These are phyloP conservation scores for Diplogelasinospora grovesii DNA, from an alignment of 495 filamentous ascomycete species.

Conservation along the genomic window DNA sequence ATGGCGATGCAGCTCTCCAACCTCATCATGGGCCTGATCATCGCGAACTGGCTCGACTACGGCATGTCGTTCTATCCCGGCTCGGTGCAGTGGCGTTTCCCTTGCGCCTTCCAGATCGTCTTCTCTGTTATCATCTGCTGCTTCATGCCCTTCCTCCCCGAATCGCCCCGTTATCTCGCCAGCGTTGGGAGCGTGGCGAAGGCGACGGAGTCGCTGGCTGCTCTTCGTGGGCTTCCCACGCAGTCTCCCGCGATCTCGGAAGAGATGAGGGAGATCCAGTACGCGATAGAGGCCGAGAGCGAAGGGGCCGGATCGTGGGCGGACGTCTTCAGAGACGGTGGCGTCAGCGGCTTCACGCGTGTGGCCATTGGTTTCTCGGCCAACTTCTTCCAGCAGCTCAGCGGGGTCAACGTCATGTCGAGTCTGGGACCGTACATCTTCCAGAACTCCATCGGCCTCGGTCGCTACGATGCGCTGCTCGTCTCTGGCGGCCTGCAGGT, in stretches of 20 bases:
- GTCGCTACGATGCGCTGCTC: slow-evolving; percentile 49
- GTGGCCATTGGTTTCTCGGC: slow-evolving; percentile 3
- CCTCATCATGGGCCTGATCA: slow-evolving; percentile 64
- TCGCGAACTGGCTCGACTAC: slow-evolving; percentile 73
- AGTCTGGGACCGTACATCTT: slow-evolving; percentile 67
- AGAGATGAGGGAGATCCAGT: background rate
- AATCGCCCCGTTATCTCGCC: slow-evolving; percentile 55
- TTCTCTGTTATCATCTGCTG: slow-evolving; percentile 47
- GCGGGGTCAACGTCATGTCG: slow-evolving; percentile 70
- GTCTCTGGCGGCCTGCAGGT: slow-evolving; percentile 68
- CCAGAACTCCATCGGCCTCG: slow-evolving; percentile 49
- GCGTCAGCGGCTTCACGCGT: slow-evolving; percentile 74
- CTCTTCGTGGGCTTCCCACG: slow-evolving; percentile 51
- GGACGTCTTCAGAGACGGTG: slow-evolving; percentile 72
- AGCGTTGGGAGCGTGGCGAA: slow-evolving; percentile 36
- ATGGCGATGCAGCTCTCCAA: too few relatives aligned
- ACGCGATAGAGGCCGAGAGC: background rate
- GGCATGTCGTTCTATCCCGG: slow-evolving; percentile 59
- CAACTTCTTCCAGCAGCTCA: slow-evolving; percentile 15
- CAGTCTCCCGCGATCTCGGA: slow-evolving; percentile 9
- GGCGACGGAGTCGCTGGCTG: slow-evolving; percentile 54
- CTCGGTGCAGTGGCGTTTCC: slow-evolving; percentile 69
- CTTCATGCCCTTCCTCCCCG: slow-evolving; percentile 48
- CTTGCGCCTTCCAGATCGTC: slow-evolving; percentile 55
- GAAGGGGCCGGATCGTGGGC: too few relatives aligned